Percentiles rank a stretch among this genome's conserved stretches.
These are phyloP conservation scores for Chaetomium globosum DNA, from an alignment of 2,329 filamentous ascomycete genomes.

Conservation along the genomic window DNA sequence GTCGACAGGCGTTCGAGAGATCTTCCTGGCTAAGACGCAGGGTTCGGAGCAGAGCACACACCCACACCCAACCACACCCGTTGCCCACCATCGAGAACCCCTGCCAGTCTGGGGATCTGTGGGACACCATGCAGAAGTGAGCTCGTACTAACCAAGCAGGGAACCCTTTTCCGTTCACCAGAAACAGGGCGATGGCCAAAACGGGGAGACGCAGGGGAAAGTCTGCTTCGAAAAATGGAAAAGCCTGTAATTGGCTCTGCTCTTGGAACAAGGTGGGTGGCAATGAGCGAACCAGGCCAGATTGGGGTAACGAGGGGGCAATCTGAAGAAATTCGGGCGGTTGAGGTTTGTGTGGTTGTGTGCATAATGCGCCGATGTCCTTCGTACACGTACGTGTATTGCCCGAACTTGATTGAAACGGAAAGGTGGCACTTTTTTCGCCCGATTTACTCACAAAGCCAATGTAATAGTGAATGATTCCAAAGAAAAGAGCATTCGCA, in stretches of 20 bases:
- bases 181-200: neutral
- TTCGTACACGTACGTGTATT: neutral
- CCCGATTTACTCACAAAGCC: no score
- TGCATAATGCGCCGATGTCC: neutral
- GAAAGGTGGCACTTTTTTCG: no score
- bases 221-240: neutral
- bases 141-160: conserved; percentile 20
- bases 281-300: neutral
- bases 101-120: neutral
- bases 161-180: neutral
- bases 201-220: conserved; percentile 20
- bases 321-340: neutral
- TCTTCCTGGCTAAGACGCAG: conserved; percentile 27
- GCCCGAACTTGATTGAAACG: no score
- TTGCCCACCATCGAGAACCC: conserved; percentile 9
- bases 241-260: neutral
- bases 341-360: neutral
- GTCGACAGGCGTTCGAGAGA: conserved; percentile 26
- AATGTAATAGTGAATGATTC: no score
- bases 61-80: conserved; percentile 15
- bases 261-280: neutral
- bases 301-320: neutral
- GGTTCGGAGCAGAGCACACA: neutral
- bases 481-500: no score
- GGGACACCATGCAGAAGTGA: conserved; percentile 3